Percentiles rank a stretch among this genome's conserved stretches.
These are phyloP conservation scores for Martiniozyma asiatica DNA, from an alignment of 1,139 yeast species.

Conservation along the genomic window DNA sequence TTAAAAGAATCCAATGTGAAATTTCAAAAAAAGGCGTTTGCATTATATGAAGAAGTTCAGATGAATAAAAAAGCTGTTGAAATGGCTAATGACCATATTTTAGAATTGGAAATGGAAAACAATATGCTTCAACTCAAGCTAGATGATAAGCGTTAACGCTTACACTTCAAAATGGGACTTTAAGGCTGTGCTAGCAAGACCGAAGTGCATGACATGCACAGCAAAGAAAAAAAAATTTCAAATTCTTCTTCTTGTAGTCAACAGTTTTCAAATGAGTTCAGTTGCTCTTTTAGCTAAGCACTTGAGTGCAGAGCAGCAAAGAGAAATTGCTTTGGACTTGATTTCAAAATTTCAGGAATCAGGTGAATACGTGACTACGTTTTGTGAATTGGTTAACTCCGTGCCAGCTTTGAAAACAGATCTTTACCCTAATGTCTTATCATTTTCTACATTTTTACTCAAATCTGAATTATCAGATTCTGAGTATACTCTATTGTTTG, in stretches of 20 bases:
- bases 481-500: too few species aligned
- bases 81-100: constrained; percentile 55
- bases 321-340: constrained; percentile 7
- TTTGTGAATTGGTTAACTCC: constrained; percentile 28
- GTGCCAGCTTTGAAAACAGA: constrained; percentile 19
- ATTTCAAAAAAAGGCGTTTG: constrained; percentile 25
- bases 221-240: too few species aligned
- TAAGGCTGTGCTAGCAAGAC: too few species aligned
- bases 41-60: constrained; percentile 33
- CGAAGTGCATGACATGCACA: too few species aligned
- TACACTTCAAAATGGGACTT: too few species aligned
- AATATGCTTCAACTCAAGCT: constrained; percentile 46
- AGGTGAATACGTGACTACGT: constrained; percentile 17
- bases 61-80: constrained; percentile 48
- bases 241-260: too few species aligned
- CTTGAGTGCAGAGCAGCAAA: constrained; percentile 14
- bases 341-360: constrained; percentile 2
- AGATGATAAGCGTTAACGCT: constrained; percentile 1
- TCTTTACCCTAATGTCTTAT: constrained; percentile 19
- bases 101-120: constrained; percentile 59
- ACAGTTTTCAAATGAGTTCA: too few species aligned
- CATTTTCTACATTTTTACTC: constrained; percentile 13
- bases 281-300: constrained; percentile 5
- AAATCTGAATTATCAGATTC: too few species aligned
- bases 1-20: constrained; percentile 18